Evolutionary conservation across 1,284 basidiomycete species (phyloP).

Genomic region (Apiotrichum sp.): DNA sequence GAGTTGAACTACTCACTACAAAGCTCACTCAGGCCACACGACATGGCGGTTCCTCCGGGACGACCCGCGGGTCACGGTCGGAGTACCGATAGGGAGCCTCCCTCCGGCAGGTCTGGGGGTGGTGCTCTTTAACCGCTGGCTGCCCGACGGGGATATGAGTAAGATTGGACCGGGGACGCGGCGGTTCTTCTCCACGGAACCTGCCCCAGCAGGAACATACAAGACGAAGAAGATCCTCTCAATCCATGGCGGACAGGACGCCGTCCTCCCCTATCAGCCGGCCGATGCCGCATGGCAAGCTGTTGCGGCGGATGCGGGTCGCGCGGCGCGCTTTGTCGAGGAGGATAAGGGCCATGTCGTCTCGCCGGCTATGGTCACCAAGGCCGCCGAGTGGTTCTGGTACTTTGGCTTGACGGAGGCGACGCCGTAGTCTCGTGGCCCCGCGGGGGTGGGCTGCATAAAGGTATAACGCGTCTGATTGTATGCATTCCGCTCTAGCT

Average conservation of each 20-base stretch:
- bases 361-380: background rate
- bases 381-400: constrained; percentile 21
- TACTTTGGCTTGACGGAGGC: constrained; percentile 23
- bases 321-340: constrained; percentile 22
- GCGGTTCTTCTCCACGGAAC: no score
- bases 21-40: constrained; percentile 21
- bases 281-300: constrained; percentile 5
- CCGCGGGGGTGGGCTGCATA: no score
- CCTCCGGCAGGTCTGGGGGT: constrained; percentile 61
- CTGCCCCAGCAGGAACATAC: constrained; percentile 49
- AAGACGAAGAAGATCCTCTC: constrained; percentile 64
- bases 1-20: background rate
- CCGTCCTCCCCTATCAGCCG: constrained; percentile 31
- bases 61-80: constrained; percentile 63
- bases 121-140: constrained; percentile 47
- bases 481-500: no score
- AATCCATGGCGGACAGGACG: constrained; percentile 50
- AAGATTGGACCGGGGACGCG: no score
- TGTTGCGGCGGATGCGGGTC: constrained; percentile 48
- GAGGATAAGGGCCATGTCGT: constrained; percentile 4
- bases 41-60: constrained; percentile 12
- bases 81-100: constrained; percentile 66
- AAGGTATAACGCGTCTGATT: no score
- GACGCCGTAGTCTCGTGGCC: no score
- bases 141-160: background rate